Base-by-base conservation (phyloP, 768 basidiomycete species). In the Scleroderma bovista region DNA sequence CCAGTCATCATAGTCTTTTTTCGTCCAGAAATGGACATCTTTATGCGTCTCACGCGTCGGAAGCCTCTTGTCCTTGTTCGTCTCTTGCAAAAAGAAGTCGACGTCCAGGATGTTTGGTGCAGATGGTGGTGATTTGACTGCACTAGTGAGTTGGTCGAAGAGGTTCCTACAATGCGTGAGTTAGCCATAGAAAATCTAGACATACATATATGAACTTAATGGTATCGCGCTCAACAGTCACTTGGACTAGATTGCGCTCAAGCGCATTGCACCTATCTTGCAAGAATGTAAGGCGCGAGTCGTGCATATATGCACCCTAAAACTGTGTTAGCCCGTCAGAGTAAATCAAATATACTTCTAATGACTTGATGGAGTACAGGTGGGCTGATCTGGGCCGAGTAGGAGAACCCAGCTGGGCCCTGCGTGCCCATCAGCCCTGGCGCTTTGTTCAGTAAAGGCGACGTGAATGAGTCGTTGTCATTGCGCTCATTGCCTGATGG, bases 1-100 rank as follows among this genome's bases (percentile, higher is more conserved):
- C 50, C 38, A 51, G 20, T 44, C 29, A 33, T 29, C 20, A 17
- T 32, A 50, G 40, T 50, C 29, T 3, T 31, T 33, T 39, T 45
- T 32, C 32, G 15, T 39, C 50, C 44, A 51, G 37, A 51, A 45
- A 13, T 38, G 5, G 3, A 45, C 22, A 7, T 36, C 13, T 37
- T 40, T 13, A 44, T 50, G 49, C 13, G 42, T 50, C 5, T 50
- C 19, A 44, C 26, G 13, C 0, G 42, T 50, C 17, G 22, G 49
- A 36, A 7, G 41, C 12, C 44, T 36, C 22, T 41, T 5, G 3
- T 50, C 26, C 9, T 29, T 29, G 26, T 33, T 33, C 29, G 37
- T 38, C 2, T 33, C 29, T 19, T 5, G 3, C 19, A 20, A 3
- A 13, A 38, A 34, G 15, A 15, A 20, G 34, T 26, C 19, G n/a